phyloP scores from a whole-genome alignment of 2,329 filamentous ascomycete genomes.

The Trichoderma pleuroti region DNA sequence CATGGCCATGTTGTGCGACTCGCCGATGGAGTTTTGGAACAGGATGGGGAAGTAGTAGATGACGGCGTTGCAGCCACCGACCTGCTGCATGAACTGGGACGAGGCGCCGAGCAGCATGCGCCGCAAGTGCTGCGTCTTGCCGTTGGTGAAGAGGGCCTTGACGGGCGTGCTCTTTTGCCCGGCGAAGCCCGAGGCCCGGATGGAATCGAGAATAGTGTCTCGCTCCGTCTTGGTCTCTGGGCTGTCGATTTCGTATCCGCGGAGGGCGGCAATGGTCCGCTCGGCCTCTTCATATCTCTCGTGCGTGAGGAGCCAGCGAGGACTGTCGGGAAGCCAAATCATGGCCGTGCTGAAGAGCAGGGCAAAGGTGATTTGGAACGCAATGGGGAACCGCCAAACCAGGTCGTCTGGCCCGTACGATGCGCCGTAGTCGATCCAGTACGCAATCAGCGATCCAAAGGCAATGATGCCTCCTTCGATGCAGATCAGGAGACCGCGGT shows the following conservation, averaged over 20 bases:
- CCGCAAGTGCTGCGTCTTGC: conserved; percentile 63
- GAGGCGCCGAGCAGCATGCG: conserved; percentile 59
- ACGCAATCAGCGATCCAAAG: conserved; percentile 39
- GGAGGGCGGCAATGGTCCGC: conserved; percentile 29
- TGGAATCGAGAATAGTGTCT: conserved; percentile 46
- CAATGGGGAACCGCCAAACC: conserved; percentile 55
- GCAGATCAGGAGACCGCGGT: conserved; percentile 53
- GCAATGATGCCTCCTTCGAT: conserved; percentile 44
- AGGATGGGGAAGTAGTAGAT: conserved; percentile 61
- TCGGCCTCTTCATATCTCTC: conserved; percentile 42
- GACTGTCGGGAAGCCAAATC: conserved; percentile 45
- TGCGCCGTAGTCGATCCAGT: conserved; percentile 44
- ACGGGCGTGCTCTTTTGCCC: conserved; percentile 45
- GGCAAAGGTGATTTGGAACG: conserved; percentile 39
- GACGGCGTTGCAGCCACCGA: conserved; percentile 57
- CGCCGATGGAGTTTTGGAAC: conserved; percentile 37
- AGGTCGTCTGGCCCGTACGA: conserved; percentile 44
- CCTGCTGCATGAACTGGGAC: conserved; percentile 60
- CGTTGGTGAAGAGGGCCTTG: conserved; percentile 56
- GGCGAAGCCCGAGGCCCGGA: conserved; percentile 50
- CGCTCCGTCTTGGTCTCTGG: conserved; percentile 57
- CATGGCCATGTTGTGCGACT: conserved; percentile 43
- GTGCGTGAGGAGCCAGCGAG: conserved; percentile 47
- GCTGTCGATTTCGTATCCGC: conserved; percentile 46
- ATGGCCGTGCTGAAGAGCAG: conserved; percentile 42